These are phyloP conservation scores for Sergeia podlipaevii DNA, from an alignment of 208 protist species.

Conservation along the genomic window DNA sequence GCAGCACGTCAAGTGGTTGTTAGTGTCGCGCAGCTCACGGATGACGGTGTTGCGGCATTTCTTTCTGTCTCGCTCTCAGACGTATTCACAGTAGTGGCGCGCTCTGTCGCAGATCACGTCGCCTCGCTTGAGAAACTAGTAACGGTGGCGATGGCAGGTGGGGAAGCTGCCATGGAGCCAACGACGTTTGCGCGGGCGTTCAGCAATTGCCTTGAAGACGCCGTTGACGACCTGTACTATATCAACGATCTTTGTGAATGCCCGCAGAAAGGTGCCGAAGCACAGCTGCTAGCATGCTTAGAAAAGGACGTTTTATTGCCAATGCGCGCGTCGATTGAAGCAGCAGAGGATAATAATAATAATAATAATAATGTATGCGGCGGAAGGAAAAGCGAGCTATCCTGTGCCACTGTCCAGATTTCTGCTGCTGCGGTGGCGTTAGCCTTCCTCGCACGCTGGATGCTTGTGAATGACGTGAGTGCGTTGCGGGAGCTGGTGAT, in stretches of 20 bases:
- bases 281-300: neutral
- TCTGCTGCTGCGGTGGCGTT: no score
- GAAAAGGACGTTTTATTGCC: neutral
- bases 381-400: no score
- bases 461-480: no score
- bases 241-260: slow-evolving; percentile 75
- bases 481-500: no score
- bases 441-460: no score
- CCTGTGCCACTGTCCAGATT: no score
- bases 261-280: slow-evolving; percentile 15
- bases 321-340: neutral
- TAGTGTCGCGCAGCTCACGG: slow-evolving; percentile 52
- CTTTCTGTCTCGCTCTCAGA: slow-evolving; percentile 31
- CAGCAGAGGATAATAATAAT: no score
- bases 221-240: slow-evolving; percentile 83
- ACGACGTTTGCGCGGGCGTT: slow-evolving; percentile 11
- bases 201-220: slow-evolving; percentile 46
- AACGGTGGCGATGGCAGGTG: no score
- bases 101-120: slow-evolving; percentile 24
- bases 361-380: no score
- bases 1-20: slow-evolving; percentile 83
- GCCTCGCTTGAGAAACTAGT: slow-evolving; percentile 11
- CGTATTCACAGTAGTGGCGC: slow-evolving; percentile 32
- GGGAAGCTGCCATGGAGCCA: slow-evolving; percentile 4
- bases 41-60: slow-evolving; percentile 42